Conservation (phyloP, 2,329 filamentous ascomycete genomes). For the Endothia cerciana region DNA sequence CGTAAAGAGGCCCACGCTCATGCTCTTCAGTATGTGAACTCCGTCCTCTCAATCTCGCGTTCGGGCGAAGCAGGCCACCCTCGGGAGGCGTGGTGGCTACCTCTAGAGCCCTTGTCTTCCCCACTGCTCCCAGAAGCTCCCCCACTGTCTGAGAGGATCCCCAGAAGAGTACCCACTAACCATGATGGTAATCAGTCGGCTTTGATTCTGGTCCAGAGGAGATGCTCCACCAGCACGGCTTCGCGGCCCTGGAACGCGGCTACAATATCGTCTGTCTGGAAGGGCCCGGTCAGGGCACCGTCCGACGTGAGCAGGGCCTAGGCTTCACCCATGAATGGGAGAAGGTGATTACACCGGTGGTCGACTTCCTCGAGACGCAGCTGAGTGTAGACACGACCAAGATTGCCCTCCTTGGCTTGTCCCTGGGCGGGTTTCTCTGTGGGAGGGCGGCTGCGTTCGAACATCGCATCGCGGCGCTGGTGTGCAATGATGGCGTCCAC, state of each 20-base stretch:
- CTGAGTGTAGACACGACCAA: constrained; percentile 38
- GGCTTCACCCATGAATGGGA: constrained; percentile 51
- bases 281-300: constrained; percentile 49
- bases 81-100: not conserved
- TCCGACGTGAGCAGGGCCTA: constrained; percentile 45
- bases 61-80: not conserved
- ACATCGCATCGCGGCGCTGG: constrained; percentile 43
- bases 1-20: constrained; percentile 37
- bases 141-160: not conserved
- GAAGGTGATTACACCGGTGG: constrained; percentile 42
- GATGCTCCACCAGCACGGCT: constrained; percentile 38
- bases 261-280: constrained; percentile 51
- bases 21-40: constrained; percentile 36
- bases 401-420: constrained; percentile 45
- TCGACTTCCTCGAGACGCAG: constrained; percentile 42
- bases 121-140: not conserved
- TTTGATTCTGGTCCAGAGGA: constrained; percentile 45
- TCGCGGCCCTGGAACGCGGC: constrained; percentile 41
- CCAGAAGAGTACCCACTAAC: not conserved
- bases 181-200: constrained; percentile 29
- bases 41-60: not conserved
- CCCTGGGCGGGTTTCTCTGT: constrained; percentile 46
- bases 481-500: constrained; percentile 46
- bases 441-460: constrained; percentile 49
- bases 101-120: not conserved